A percentile compares a stretch with the other conserved stretches of the same genome.
These are phyloP conservation scores for Vickermania ingenoplastis DNA, from an alignment of 208 protist species.

Conservation along the genomic window DNA sequence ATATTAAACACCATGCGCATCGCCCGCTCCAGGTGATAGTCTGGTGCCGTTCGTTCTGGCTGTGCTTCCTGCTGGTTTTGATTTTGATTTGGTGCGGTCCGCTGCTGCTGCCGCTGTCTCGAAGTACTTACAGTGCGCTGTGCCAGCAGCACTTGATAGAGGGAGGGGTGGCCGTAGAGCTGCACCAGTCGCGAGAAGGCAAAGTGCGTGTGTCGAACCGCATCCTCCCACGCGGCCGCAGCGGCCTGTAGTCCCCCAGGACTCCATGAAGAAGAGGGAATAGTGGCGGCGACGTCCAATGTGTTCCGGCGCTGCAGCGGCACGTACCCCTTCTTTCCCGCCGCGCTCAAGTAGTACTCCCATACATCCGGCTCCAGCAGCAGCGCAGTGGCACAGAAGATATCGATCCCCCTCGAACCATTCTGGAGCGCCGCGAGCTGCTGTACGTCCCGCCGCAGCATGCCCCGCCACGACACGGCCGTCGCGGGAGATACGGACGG, in stretches of 20 bases:
- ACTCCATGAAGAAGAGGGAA: too few species aligned
- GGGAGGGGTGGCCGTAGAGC: background rate
- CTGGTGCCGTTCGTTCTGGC: background rate
- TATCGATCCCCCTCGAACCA: background rate
- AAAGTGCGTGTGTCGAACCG: background rate
- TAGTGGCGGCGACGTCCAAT: too few species aligned
- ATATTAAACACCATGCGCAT: background rate
- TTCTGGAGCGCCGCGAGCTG: background rate
- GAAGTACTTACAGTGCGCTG: too few species aligned
- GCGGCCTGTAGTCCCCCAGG: too few species aligned
- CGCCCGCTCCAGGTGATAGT: background rate
- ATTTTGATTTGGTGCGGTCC: background rate
- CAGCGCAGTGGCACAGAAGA: background rate
- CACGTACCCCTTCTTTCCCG: background rate
- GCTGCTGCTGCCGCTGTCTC: background rate
- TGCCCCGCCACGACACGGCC: background rate
- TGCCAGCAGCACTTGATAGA: background rate
- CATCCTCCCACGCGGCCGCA: background rate
- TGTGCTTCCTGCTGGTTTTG: background rate
- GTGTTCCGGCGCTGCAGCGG: too few species aligned
- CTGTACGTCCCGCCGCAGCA: background rate
- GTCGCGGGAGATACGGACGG: background rate
- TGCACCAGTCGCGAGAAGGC: background rate
- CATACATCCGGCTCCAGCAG: background rate
- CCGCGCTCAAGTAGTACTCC: background rate